Conservation (phyloP, 1,284 basidiomycete species). For the Cryptococcus neoformans region DNA sequence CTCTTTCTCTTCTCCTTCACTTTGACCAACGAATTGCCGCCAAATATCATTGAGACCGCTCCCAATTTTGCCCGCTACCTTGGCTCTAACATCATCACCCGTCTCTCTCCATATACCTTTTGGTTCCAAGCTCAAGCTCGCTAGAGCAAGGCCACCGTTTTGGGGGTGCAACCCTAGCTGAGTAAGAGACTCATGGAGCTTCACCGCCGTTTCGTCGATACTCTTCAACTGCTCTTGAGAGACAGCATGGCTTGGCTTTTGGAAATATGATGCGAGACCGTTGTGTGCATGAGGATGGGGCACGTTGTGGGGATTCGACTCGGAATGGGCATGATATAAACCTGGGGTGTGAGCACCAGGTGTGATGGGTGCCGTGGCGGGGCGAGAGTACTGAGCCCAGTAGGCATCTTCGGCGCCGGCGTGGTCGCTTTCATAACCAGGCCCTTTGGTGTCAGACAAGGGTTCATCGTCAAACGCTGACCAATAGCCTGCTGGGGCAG, state of each 20-base stretch:
- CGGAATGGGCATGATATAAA: neutral
- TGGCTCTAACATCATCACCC: slow-evolving; percentile 6
- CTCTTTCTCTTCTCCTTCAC: slow-evolving; percentile 20
- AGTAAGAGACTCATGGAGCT: neutral
- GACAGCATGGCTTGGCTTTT: too few species aligned
- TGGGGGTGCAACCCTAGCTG: neutral
- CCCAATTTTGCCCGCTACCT: slow-evolving; percentile 7
- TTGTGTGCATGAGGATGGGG: neutral
- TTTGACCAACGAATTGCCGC: slow-evolving; percentile 4
- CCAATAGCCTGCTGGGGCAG: slow-evolving; percentile 13
- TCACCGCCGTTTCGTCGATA: neutral
- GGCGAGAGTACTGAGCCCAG: slow-evolving; percentile 39
- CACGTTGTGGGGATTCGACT: neutral
- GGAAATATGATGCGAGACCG: neutral
- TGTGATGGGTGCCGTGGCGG: slow-evolving; percentile 13
- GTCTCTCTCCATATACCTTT: slow-evolving; percentile 5
- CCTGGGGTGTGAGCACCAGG: slow-evolving; percentile 5
- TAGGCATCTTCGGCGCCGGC: slow-evolving; percentile 34
- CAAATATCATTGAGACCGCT: slow-evolving; percentile 8
- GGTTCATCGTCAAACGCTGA: slow-evolving; percentile 7
- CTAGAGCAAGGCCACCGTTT: neutral
- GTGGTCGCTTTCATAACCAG: neutral
- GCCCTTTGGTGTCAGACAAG: neutral
- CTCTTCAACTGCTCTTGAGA: neutral
- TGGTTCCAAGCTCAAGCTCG: neutral